A percentile compares a stretch with the other conserved stretches of the same genome.
phyloP scores from a whole-genome alignment of 108 stramenopile genomes.

The Nitzschia inconspicua region DNA sequence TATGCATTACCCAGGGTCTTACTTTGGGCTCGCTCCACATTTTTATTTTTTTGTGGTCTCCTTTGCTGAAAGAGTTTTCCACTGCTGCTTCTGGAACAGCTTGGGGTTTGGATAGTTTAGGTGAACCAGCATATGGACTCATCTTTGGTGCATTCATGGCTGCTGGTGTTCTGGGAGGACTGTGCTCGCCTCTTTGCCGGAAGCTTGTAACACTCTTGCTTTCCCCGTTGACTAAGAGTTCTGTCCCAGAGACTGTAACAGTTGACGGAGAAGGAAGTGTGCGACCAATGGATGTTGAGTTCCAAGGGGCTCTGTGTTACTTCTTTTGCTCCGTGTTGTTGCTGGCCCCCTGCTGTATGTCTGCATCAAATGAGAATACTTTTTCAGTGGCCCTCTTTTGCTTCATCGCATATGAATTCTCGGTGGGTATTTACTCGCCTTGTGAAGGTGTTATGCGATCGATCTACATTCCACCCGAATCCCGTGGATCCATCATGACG shows the following conservation, averaged over 20 bases:
- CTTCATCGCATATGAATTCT: conserved; percentile 47
- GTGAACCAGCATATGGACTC: conserved; percentile 64
- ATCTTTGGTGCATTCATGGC: conserved; percentile 83
- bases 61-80: conserved; percentile 43
- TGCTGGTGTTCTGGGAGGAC: conserved; percentile 67
- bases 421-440: conserved; percentile 56
- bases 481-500: conserved; percentile 55
- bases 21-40: conserved; percentile 72
- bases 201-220: conserved; percentile 23
- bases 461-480: conserved; percentile 50
- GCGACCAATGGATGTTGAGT: conserved; percentile 54
- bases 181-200: conserved; percentile 37
- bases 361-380: conserved; percentile 14
- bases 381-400: conserved; percentile 36
- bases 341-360: conserved; percentile 32
- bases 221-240: conserved; percentile 23
- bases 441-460: conserved; percentile 69
- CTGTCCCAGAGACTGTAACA: conserved; percentile 19
- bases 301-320: conserved; percentile 45
- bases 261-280: conserved; percentile 36
- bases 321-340: conserved; percentile 40
- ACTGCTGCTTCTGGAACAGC: neutral
- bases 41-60: conserved; percentile 84
- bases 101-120: conserved; percentile 41
- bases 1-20: conserved; percentile 66